Conservation (phyloP, 1,284 basidiomycete genomes). For the Trichosporon ovoides region DNA sequence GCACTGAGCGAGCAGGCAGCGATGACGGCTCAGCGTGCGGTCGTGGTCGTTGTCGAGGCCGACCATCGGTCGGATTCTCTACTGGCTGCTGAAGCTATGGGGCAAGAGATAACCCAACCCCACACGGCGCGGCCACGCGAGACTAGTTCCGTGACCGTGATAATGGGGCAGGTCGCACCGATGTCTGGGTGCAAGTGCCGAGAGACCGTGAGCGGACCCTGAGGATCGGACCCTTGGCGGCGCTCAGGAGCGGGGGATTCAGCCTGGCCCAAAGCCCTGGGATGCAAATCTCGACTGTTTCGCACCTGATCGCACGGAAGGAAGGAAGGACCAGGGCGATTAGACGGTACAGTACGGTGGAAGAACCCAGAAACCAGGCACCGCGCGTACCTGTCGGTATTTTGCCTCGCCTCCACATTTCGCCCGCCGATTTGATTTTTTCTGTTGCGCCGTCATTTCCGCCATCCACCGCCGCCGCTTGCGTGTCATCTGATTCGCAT, state of each 20-base stretch:
- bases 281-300: constrained; percentile 2
- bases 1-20: not conserved
- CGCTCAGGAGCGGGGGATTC: too few relatives aligned
- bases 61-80: constrained; percentile 5
- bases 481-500: too few relatives aligned
- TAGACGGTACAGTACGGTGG: too few relatives aligned
- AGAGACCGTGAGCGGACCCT: not conserved
- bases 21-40: not conserved
- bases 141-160: constrained; percentile 1
- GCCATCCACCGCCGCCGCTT: too few relatives aligned
- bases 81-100: constrained; percentile 6
- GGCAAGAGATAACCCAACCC: constrained; percentile 5
- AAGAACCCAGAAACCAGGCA: not conserved
- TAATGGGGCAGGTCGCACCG: not conserved
- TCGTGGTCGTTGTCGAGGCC: not conserved
- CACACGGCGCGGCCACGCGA: constrained; percentile 4
- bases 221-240: too few relatives aligned
- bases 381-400: too few relatives aligned
- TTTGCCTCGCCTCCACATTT: too few relatives aligned
- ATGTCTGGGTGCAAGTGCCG: not conserved
- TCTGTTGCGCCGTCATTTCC: too few relatives aligned
- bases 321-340: too few relatives aligned
- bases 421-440: too few relatives aligned
- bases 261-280: not conserved
- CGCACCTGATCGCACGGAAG: not conserved